These are phyloP conservation scores for Sugiyamaella castrensis DNA, from an alignment of 1,139 yeast genomes.

Conservation along the genomic window DNA sequence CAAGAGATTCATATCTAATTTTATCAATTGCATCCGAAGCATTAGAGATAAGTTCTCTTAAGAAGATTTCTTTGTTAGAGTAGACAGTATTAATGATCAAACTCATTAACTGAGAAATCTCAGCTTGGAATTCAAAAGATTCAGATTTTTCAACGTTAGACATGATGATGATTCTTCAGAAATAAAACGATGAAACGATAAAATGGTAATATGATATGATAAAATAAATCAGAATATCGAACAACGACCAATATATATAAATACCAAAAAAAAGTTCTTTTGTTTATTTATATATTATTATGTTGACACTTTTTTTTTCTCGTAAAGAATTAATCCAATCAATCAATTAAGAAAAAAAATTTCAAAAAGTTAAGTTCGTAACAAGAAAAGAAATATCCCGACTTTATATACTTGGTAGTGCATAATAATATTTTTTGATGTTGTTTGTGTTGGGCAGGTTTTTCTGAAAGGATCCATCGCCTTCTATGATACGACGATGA, in stretches of 20 bases:
- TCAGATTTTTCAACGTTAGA: slow-evolving; percentile 31
- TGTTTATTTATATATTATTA: too few species aligned
- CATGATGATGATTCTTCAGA: slow-evolving; percentile 1
- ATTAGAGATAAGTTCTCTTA: slow-evolving; percentile 98
- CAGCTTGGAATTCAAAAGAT: slow-evolving; percentile 91
- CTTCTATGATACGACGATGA: slow-evolving; percentile 12
- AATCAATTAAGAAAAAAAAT: neutral
- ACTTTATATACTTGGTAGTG: slow-evolving; percentile 5
- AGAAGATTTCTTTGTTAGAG: slow-evolving; percentile 98
- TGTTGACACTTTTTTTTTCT: too few species aligned
- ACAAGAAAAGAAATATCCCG: slow-evolving; percentile 4
- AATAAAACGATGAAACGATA: neutral
- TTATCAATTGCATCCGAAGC: slow-evolving; percentile 97
- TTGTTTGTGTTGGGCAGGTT: neutral
- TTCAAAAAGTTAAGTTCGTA: neutral
- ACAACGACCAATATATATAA: too few species aligned
- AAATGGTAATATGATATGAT: neutral
- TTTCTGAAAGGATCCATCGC: slow-evolving; percentile 17
- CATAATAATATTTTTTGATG: neutral
- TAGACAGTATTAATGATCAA: slow-evolving; percentile 99
- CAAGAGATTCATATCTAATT: slow-evolving; percentile 93
- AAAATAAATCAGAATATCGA: too few species aligned
- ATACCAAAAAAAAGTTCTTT: too few species aligned
- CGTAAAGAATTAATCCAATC: too few species aligned
- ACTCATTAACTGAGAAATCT: slow-evolving; percentile 99